Conservation (phyloP, 495 filamentous ascomycete species). For the Aspergillus conjunctus region DNA sequence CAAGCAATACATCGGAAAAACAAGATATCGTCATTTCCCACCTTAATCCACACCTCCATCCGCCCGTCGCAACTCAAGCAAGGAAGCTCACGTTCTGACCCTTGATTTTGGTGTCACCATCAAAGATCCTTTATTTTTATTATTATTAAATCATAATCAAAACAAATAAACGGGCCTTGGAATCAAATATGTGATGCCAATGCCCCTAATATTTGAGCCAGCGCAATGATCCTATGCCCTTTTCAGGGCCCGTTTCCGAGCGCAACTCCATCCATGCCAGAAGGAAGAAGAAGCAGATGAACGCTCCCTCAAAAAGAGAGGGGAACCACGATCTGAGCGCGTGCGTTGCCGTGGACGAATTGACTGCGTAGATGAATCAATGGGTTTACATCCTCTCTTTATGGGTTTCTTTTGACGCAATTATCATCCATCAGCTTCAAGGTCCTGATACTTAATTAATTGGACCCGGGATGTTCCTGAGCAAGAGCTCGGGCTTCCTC, state of each 20-base stretch:
- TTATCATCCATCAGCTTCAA: too few species aligned
- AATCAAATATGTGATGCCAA: not conserved
- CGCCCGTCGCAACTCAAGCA: not conserved
- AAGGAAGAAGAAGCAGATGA: not conserved
- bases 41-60: not conserved
- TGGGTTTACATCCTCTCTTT: not conserved
- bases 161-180: not conserved
- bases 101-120: slow-evolving; percentile 5
- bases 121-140: too few species aligned
- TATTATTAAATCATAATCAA: not conserved
- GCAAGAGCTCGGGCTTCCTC: slow-evolving; percentile 15
- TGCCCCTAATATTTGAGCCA: not conserved
- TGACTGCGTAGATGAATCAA: not conserved
- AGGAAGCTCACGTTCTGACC: slow-evolving; percentile 2
- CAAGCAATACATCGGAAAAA: too few species aligned
- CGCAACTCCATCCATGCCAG: not conserved
- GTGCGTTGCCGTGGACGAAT: not conserved
- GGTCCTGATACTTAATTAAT: not conserved
- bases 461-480: not conserved
- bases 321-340: not conserved
- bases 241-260: not conserved
- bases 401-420: not conserved
- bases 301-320: not conserved
- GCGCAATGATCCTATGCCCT: not conserved
- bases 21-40: not conserved